Conservation (phyloP, 108 stramenopile species). For the Bacterosira constricta region DNA sequence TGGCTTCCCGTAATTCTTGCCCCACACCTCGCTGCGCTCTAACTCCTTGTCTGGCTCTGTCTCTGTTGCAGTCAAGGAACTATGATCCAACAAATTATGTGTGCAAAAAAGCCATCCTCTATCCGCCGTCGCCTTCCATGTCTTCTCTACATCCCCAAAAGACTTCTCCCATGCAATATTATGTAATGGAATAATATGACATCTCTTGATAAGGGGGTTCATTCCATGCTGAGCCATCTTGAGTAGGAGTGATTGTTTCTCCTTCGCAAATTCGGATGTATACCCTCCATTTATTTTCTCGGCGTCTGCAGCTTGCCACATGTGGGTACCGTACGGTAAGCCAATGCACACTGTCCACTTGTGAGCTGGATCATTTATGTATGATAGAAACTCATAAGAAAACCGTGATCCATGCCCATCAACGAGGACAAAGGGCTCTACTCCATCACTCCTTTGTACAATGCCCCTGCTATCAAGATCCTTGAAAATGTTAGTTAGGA, state of each 20-base stretch:
- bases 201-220: too few relatives aligned
- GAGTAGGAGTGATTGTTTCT: neutral
- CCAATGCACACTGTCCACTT: neutral
- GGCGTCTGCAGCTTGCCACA: neutral
- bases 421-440: neutral
- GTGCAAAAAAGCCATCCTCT: too few relatives aligned
- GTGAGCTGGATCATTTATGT: neutral
- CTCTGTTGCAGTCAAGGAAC: too few relatives aligned
- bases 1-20: too few relatives aligned
- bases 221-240: neutral
- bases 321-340: neutral
- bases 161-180: neutral
- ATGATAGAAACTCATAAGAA: neutral
- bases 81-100: too few relatives aligned
- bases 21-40: too few relatives aligned
- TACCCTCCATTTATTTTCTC: neutral
- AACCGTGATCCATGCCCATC: neutral
- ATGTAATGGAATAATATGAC: neutral
- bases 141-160: neutral
- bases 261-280: neutral
- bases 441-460: neutral
- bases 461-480: neutral
- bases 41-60: too few relatives aligned
- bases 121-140: neutral
- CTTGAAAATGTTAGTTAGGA: neutral